Evolutionary conservation across 2,329 filamentous ascomycete species (phyloP).

Genomic region (Ascochyta fabae): DNA sequence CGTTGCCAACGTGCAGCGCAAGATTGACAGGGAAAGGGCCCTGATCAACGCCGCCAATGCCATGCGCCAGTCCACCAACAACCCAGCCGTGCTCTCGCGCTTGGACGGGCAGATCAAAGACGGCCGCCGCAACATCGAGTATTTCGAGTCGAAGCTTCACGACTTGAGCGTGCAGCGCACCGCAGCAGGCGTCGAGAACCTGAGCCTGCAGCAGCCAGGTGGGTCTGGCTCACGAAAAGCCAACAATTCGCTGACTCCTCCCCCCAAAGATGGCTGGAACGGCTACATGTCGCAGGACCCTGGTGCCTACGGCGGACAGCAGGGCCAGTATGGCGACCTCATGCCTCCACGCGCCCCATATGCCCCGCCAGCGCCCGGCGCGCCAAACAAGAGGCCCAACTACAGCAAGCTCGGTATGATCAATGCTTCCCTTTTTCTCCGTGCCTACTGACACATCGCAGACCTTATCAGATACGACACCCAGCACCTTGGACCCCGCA

Average conservation of each 20-base stretch:
- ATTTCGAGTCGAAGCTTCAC: constrained; percentile 89
- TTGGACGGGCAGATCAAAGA: constrained; percentile 95
- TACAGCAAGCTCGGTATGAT: constrained; percentile 89
- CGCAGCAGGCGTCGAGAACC: constrained; percentile 69
- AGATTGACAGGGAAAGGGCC: constrained; percentile 97
- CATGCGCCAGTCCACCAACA: constrained; percentile 96
- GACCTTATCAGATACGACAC: constrained; percentile 99
- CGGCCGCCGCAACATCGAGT: constrained; percentile 89
- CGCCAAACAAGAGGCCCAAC: constrained; percentile 75
- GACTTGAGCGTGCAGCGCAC: constrained; percentile 85
- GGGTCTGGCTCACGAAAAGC: constrained; percentile 47
- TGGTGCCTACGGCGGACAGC: constrained; percentile 66
- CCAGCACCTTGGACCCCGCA: constrained; percentile 90
- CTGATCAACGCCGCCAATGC: constrained; percentile 92
- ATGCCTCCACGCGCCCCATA: constrained; percentile 85
- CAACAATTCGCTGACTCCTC: constrained; percentile 59
- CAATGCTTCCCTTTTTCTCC: constrained; percentile 32
- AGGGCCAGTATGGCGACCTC: constrained; percentile 63
- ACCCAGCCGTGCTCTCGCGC: constrained; percentile 86
- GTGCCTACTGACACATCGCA: constrained; percentile 50
- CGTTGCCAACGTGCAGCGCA: constrained; percentile 83
- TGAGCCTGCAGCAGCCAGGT: constrained; percentile 65
- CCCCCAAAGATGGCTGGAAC: constrained; percentile 72
- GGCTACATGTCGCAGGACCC: constrained; percentile 61
- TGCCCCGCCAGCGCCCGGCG: constrained; percentile 72